These are phyloP conservation scores for Cystobasidiaceae sp. DNA, from an alignment of 1,284 basidiomycete genomes.

Conservation along the genomic window DNA sequence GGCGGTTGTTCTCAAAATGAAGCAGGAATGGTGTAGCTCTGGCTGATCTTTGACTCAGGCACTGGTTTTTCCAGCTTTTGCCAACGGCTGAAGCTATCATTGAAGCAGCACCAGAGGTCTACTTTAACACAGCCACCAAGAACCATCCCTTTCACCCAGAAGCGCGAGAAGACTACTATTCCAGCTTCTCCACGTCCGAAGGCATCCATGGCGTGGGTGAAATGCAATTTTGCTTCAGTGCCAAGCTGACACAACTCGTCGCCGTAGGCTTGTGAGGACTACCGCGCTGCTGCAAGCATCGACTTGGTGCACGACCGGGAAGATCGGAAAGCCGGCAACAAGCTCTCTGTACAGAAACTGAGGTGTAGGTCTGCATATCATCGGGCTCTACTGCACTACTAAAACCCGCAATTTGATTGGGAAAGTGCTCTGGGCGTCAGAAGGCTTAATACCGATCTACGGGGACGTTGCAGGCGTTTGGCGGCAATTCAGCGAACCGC, in stretches of 20 bases:
- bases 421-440: conserved; percentile 46
- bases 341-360: conserved; percentile 38
- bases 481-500: conserved; percentile 39
- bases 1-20: too few species aligned
- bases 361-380: not conserved
- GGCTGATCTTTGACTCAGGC: too few species aligned
- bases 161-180: conserved; percentile 40
- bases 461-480: conserved; percentile 44
- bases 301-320: conserved; percentile 46
- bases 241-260: too few species aligned
- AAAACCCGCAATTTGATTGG: too few species aligned
- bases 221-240: not conserved
- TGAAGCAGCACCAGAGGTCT: conserved; percentile 37
- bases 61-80: conserved; percentile 49
- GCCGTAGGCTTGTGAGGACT: conserved; percentile 47
- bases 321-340: conserved; percentile 41
- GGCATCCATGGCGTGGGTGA: conserved; percentile 38
- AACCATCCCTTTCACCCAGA: conserved; percentile 32
- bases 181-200: conserved; percentile 34
- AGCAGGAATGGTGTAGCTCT: too few species aligned
- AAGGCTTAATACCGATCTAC: conserved; percentile 45
- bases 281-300: conserved; percentile 46
- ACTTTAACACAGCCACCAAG: conserved; percentile 36
- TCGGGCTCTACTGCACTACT: too few species aligned
- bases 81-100: conserved; percentile 43